Percentiles rank a stretch among this genome's conserved stretches.
These are phyloP conservation scores for Nectriaceae sp. DNA, from an alignment of 2,329 filamentous ascomycete genomes.

Conservation along the genomic window DNA sequence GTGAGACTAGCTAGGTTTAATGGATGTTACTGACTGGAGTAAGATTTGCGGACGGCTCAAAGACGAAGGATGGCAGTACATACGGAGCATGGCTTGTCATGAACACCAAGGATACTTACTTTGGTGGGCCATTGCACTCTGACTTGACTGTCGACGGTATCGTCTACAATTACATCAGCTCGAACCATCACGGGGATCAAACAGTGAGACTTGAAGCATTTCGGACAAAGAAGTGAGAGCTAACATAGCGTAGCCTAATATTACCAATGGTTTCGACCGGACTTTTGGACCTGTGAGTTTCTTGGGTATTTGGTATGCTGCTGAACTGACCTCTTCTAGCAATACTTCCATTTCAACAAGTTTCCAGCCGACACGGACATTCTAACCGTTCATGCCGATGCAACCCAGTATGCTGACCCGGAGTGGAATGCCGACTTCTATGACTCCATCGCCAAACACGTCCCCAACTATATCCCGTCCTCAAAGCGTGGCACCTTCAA, in stretches of 20 bases:
- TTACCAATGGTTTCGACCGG: constrained; percentile 64
- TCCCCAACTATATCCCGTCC: constrained; percentile 60
- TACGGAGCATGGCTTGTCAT: constrained; percentile 66
- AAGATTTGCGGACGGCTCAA: constrained; percentile 37
- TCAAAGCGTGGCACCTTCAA: constrained; percentile 52
- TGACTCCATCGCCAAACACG: constrained; percentile 60
- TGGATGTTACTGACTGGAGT: constrained; percentile 5
- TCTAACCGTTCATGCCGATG: constrained; percentile 53
- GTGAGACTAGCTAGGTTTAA: constrained; percentile 1
- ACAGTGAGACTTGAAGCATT: constrained; percentile 33
- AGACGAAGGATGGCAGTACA: constrained; percentile 49
- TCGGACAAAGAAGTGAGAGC: background rate
- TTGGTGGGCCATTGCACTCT: constrained; percentile 62
- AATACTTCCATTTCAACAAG: constrained; percentile 64
- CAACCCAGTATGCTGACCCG: constrained; percentile 50
- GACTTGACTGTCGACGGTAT: constrained; percentile 66
- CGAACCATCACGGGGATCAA: constrained; percentile 64
- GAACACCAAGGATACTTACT: constrained; percentile 65
- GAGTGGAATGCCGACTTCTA: constrained; percentile 63
- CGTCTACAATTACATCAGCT: constrained; percentile 64
- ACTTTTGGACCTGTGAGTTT: constrained; percentile 58
- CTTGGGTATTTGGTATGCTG: too few species aligned
- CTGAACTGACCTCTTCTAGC: constrained; percentile 29
- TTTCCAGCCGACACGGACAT: constrained; percentile 48
- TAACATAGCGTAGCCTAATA: constrained; percentile 49